phyloP scores from a whole-genome alignment of 108 stramenopile species.

The Tribonema minus region DNA sequence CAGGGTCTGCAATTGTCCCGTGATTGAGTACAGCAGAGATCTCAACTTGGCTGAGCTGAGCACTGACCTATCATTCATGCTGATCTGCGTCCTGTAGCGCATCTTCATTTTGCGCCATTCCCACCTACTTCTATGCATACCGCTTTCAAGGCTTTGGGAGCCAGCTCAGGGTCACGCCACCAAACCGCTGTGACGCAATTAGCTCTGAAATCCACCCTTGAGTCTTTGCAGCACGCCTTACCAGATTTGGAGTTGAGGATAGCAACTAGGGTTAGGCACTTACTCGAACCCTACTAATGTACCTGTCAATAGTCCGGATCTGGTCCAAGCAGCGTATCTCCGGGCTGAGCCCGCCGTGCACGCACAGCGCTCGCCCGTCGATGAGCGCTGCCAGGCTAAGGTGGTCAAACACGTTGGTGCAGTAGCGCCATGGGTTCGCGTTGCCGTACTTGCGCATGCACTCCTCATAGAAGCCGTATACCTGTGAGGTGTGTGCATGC shows the following conservation, averaged over 20 bases:
- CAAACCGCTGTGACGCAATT: conserved; percentile 24
- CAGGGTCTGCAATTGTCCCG: too few species aligned
- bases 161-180: conserved; percentile 89
- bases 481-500: too few species aligned
- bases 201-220: conserved; percentile 69
- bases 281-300: conserved; percentile 90
- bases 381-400: conserved; percentile 89
- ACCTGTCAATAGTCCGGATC: conserved; percentile 86
- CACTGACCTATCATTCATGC: too few species aligned
- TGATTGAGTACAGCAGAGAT: too few species aligned
- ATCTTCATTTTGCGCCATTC: too few species aligned
- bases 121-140: conserved; percentile 79
- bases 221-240: too few species aligned
- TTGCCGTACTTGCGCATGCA: conserved; percentile 95
- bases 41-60: too few species aligned
- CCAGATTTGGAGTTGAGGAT: conserved; percentile 96
- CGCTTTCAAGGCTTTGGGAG: conserved; percentile 70
- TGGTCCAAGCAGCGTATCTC: conserved; percentile 86
- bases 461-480: conserved; percentile 99
- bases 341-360: conserved; percentile 93
- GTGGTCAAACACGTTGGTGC: conserved; percentile 93
- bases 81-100: too few species aligned
- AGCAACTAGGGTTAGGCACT: conserved; percentile 94
- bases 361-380: conserved; percentile 80
- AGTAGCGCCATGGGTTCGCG: conserved; percentile 95